Evolutionary conservation across 106 monocot species (phyloP).

Genomic region (Acanthochlamys bracteata): DNA sequence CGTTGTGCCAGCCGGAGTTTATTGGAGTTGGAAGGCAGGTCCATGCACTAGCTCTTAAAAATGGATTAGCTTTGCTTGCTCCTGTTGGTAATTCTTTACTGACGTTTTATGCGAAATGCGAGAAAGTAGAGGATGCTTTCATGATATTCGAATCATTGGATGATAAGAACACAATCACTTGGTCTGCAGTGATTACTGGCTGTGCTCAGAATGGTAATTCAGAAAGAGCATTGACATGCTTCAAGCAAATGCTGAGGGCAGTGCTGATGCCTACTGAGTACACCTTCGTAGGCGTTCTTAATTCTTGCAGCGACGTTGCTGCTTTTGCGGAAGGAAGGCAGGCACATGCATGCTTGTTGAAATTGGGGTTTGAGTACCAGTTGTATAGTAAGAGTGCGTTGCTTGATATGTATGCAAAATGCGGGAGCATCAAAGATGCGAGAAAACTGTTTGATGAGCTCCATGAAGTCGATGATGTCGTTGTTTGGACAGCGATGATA

Average conservation of each 20-base stretch:
- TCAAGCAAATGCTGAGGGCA: conserved; percentile 34
- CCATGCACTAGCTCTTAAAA: conserved; percentile 29
- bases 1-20: conserved; percentile 24
- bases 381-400: conserved; percentile 43
- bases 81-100: conserved; percentile 56
- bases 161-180: conserved; percentile 42
- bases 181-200: conserved; percentile 72
- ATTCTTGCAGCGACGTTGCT: conserved; percentile 38
- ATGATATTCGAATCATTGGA: conserved; percentile 34
- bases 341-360: conserved; percentile 41
- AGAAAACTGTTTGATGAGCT: conserved; percentile 44
- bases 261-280: conserved; percentile 45
- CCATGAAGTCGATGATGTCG: conserved; percentile 38
- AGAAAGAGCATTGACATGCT: conserved; percentile 31
- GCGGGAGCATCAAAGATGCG: conserved; percentile 37
- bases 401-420: conserved; percentile 66
- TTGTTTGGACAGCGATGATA: conserved; percentile 68
- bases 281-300: conserved; percentile 62
- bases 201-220: conserved; percentile 47
- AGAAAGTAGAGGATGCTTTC: conserved; percentile 26
- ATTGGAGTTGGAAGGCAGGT: conserved; percentile 32
- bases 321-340: conserved; percentile 30
- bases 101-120: conserved; percentile 58
- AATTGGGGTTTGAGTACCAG: conserved; percentile 54
- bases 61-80: conserved; percentile 28